Percentiles rank a stretch among this genome's conserved stretches.
These are phyloP conservation scores for Zygosaccharomyces pseudobailii DNA, from an alignment of 1,139 yeast species.

Conservation along the genomic window DNA sequence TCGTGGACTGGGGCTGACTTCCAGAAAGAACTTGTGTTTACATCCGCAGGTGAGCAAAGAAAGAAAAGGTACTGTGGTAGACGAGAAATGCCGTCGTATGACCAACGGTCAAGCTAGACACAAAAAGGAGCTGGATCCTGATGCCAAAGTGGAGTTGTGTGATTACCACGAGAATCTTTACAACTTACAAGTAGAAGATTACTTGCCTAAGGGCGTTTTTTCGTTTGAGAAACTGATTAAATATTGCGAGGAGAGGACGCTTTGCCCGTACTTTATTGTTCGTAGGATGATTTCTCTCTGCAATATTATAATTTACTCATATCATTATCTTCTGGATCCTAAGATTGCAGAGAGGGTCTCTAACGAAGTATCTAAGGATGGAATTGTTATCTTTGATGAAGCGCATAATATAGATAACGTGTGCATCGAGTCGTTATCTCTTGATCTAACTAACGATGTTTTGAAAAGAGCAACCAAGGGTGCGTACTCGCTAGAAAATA, in stretches of 20 bases:
- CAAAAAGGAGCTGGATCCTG: slow-evolving; percentile 57
- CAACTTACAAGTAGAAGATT: slow-evolving; percentile 79
- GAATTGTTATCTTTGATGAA: slow-evolving; percentile 93
- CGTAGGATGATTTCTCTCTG: slow-evolving; percentile 97
- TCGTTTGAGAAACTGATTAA: slow-evolving; percentile 80
- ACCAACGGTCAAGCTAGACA: slow-evolving; percentile 86
- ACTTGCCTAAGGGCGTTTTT: slow-evolving; percentile 88
- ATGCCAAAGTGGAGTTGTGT: slow-evolving; percentile 59
- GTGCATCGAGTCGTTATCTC: slow-evolving; percentile 89
- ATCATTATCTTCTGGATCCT: slow-evolving; percentile 93
- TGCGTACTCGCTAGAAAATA: slow-evolving; percentile 68
- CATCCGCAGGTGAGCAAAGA: slow-evolving; percentile 87
- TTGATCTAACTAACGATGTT: slow-evolving; percentile 82
- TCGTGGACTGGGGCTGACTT: slow-evolving; percentile 87
- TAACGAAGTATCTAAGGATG: slow-evolving; percentile 82
- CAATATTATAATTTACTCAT: slow-evolving; percentile 90
- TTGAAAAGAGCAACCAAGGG: slow-evolving; percentile 76
- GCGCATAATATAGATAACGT: slow-evolving; percentile 99
- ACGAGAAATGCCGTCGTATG: slow-evolving; percentile 90
- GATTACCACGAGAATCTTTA: slow-evolving; percentile 85
- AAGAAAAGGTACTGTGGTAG: slow-evolving; percentile 88
- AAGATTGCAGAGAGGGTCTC: slow-evolving; percentile 96
- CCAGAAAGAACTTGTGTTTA: slow-evolving; percentile 88
- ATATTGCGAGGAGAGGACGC: slow-evolving; percentile 70
- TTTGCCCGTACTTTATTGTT: slow-evolving; percentile 95